Evolutionary conservation across 495 filamentous ascomycete genomes (phyloP).

Genomic region (Neurospora terricola): DNA sequence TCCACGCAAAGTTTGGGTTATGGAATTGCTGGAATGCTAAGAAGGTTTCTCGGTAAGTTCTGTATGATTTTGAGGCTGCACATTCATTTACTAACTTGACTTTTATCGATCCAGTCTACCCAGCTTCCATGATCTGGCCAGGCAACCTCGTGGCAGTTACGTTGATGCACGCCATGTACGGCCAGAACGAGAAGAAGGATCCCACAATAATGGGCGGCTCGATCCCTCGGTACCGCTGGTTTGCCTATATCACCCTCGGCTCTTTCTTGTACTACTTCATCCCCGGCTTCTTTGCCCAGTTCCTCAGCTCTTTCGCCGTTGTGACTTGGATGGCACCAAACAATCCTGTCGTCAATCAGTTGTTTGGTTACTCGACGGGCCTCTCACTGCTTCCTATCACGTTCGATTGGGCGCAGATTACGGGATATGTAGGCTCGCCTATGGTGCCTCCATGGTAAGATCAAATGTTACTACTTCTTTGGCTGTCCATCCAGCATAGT

Average conservation of each 20-base stretch:
- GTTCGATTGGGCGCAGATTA: constrained; percentile 57
- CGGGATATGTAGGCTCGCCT: constrained; percentile 47
- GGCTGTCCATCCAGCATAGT: background rate
- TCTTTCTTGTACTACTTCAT: constrained; percentile 52
- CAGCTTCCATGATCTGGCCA: constrained; percentile 71
- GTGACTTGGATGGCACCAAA: constrained; percentile 51
- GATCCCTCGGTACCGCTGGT: constrained; percentile 52
- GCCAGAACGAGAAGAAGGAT: constrained; percentile 38
- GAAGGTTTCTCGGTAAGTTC: constrained; percentile 35
- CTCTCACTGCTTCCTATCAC: constrained; percentile 51
- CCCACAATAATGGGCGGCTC: constrained; percentile 41
- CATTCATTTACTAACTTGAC: background rate
- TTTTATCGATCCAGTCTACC: constrained; percentile 32
- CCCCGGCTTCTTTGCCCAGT: constrained; percentile 48
- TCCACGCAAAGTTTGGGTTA: constrained; percentile 67
- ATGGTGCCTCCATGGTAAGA: constrained; percentile 48
- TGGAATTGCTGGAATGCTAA: constrained; percentile 59
- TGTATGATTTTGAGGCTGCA: no score
- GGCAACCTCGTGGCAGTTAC: constrained; percentile 52
- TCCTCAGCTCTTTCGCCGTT: constrained; percentile 50
- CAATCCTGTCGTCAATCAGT: constrained; percentile 57
- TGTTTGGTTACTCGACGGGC: constrained; percentile 57
- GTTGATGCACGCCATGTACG: constrained; percentile 63
- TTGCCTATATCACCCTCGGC: constrained; percentile 38
- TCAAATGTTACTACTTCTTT: background rate